Percentiles rank a stretch among this genome's conserved stretches.
phyloP scores from a whole-genome alignment of 176 grass and related monocot genomes.

The Aegilops tauschii region DNA sequence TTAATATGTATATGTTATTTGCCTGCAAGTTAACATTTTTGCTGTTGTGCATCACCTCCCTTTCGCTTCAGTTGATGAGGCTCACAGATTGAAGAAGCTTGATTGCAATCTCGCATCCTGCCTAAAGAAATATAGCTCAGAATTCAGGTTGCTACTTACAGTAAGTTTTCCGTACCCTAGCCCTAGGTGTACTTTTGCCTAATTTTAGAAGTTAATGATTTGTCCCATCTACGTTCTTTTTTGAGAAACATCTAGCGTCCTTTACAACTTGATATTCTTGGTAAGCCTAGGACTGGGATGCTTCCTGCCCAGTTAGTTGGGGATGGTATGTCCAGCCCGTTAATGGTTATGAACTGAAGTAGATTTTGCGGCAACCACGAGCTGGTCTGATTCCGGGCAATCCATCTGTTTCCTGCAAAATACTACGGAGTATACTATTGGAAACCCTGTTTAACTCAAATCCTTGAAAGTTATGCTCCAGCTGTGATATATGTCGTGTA shows the following conservation, averaged over 20 bases:
- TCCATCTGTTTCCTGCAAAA: background rate
- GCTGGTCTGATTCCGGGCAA: background rate
- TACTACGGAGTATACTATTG: background rate
- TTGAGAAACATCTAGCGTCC: too few species aligned
- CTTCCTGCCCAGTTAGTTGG: background rate
- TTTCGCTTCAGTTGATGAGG: constrained; percentile 67
- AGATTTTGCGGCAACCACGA: background rate
- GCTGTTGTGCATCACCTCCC: background rate
- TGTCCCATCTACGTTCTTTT: background rate
- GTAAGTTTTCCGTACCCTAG: constrained; percentile 32
- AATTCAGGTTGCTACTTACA: constrained; percentile 68
- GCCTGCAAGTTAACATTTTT: constrained; percentile 3
- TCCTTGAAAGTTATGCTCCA: background rate
- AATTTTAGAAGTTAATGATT: background rate
- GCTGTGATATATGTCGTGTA: background rate
- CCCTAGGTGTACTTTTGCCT: background rate
- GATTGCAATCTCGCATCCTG: constrained; percentile 59
- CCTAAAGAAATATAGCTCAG: constrained; percentile 53
- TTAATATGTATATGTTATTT: background rate
- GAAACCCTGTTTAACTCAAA: background rate
- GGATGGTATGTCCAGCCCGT: background rate
- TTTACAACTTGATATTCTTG: background rate
- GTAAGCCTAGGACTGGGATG: background rate
- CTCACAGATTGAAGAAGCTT: constrained; percentile 74
- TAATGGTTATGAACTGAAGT: background rate